Evolutionary conservation across 352 stramenopile species (phyloP).

Genomic region (Phytophthora pini): DNA sequence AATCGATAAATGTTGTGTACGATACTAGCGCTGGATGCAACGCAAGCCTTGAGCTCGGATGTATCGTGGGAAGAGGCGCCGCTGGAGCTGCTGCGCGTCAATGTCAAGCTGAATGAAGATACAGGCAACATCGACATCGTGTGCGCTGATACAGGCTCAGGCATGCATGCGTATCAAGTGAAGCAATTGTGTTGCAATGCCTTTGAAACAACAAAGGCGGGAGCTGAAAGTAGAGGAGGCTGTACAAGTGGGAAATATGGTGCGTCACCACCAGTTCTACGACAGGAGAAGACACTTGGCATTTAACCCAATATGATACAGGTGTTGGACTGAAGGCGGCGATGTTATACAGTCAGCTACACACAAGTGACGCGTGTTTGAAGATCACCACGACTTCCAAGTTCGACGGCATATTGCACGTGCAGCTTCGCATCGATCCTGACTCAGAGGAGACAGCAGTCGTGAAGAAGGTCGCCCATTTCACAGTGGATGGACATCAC

Average conservation of each 20-base stretch:
- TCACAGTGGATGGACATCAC: constrained; percentile 64
- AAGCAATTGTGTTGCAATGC: constrained; percentile 67
- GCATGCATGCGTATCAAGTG: constrained; percentile 71
- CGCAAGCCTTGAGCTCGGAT: constrained; percentile 31
- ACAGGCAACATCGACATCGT: constrained; percentile 61
- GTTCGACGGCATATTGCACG: constrained; percentile 68
- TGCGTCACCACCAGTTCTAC: constrained; percentile 2
- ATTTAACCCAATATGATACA: constrained; percentile 14
- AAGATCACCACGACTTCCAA: constrained; percentile 70
- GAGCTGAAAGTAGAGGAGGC: not conserved
- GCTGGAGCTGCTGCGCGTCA: constrained; percentile 57
- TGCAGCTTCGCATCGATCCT: constrained; percentile 73
- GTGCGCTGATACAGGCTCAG: constrained; percentile 79
- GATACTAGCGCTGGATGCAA: constrained; percentile 66
- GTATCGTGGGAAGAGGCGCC: constrained; percentile 31
- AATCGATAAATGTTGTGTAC: constrained; percentile 1
- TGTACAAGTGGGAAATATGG: constrained; percentile 73
- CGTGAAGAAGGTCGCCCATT: constrained; percentile 65
- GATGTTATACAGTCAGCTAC: constrained; percentile 74
- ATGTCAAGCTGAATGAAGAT: constrained; percentile 34
- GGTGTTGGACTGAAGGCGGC: constrained; percentile 81
- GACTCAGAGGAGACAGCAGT: constrained; percentile 65
- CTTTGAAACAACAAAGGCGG: constrained; percentile 74
- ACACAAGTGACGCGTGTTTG: constrained; percentile 47
- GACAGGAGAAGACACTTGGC: not conserved